Evolutionary conservation across 805 yeast species (phyloP).

Genomic region (Isabelozyma heimii): DNA sequence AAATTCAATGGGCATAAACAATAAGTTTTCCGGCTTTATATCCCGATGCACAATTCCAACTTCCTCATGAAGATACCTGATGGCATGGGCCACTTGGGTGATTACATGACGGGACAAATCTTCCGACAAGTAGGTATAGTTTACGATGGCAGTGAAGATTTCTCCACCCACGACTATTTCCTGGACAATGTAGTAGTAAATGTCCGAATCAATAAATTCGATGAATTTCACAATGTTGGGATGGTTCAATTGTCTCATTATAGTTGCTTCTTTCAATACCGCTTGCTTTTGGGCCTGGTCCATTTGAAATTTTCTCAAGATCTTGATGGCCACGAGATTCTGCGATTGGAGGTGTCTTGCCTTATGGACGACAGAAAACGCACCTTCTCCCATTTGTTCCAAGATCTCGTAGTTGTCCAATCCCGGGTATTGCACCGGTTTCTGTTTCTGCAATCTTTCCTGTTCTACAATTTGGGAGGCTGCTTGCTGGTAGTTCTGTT

Average conservation of each 20-base stretch:
- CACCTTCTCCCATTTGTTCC: constrained; percentile 74
- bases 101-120: constrained; percentile 63
- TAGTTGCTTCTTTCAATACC: constrained; percentile 75
- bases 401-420: constrained; percentile 42
- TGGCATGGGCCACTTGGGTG: constrained; percentile 60
- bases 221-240: constrained; percentile 64
- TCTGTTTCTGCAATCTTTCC: constrained; percentile 21
- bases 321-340: constrained; percentile 50
- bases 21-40: constrained; percentile 75
- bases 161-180: constrained; percentile 81
- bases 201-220: constrained; percentile 62
- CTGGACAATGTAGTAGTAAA: constrained; percentile 65
- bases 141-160: constrained; percentile 64
- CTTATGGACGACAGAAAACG: constrained; percentile 71
- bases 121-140: constrained; percentile 64
- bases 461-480: constrained; percentile 37
- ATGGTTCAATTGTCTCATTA: constrained; percentile 65
- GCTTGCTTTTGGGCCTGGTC: constrained; percentile 61
- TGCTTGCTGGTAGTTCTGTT: constrained; percentile 17
- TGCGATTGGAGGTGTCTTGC: constrained; percentile 44
- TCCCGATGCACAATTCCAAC: constrained; percentile 83
- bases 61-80: constrained; percentile 66
- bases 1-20: constrained; percentile 59
- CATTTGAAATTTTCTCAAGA: constrained; percentile 68
- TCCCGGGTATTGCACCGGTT: constrained; percentile 28